Base-by-base conservation (phyloP, 73 alveolate genomes). In the Paramecium primaurelia region DNA sequence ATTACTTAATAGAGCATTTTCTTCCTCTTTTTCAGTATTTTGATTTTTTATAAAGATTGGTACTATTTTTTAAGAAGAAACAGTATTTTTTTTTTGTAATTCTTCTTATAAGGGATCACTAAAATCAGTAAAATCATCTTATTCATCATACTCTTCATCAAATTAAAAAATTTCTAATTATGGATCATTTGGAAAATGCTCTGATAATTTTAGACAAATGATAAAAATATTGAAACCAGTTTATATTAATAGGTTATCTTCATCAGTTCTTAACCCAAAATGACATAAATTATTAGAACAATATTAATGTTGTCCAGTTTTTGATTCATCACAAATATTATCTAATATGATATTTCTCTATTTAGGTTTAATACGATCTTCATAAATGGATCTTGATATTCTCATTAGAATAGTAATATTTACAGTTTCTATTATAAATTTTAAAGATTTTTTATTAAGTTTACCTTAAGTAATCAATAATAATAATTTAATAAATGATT, bases 401-500 rank as follows among this genome's bases (percentile, higher is more conserved):
- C 30, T 80, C 22, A 80, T 9, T 18, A 80, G 18, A 22, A 28
- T 45, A 0, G 71, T 18, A 20, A 80, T 22, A 22, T 80, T 22
- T 1, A 80, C 44, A 4, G 32, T 80, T 10, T 80, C 77, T 26
- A 32, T 45, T 45, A 80, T 12, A 26, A 80, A 80, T 80, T 22
- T 49, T 26, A 80, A 80, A 32, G 28, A 80, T 10, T 16, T 7
- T 14, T 2, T 42, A 45, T 80, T 47, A 4, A 12, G 6, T 45
- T 47, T 18, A 6, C 91, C 91, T 45, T 80, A 47, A 10, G 75
- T 49, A 40, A 80, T 38, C 20, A 44, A 18, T 44, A 45, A 49
- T 26, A 80, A 45, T 47, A 80, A 80, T 80, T 80, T 80, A 25
- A 80, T 49, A 80, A 22, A 80, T 20, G 77, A 45, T 80, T 45